A percentile compares a stretch with the other conserved stretches of the same genome.
Conservation (phyloP, 495 filamentous ascomycete species). For the Hypoxylon perforatum region DNA sequence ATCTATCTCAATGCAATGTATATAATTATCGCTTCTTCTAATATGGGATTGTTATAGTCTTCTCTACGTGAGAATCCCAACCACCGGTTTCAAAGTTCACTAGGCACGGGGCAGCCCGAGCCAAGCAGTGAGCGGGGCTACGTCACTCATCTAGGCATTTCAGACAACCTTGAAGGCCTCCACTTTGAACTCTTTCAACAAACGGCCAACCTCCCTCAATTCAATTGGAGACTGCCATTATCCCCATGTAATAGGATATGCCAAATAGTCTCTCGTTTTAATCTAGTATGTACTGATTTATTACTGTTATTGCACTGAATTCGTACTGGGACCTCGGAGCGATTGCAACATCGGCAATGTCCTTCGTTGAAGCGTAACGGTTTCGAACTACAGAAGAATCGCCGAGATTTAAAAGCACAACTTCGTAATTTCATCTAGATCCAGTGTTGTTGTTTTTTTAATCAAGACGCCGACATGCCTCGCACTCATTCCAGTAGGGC, state of each 20-base stretch:
- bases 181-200: not conserved
- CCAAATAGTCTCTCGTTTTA: not conserved
- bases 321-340: too few species aligned
- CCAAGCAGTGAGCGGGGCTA: constrained; percentile 12
- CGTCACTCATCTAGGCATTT: constrained; percentile 16
- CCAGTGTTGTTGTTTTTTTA: not conserved
- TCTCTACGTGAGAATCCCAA: not conserved
- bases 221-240: not conserved
- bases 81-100: not conserved
- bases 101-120: constrained; percentile 21
- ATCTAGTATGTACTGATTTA: too few species aligned
- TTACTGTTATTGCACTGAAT: too few species aligned
- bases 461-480: constrained; percentile 24
- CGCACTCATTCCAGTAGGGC: not conserved
- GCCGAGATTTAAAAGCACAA: too few species aligned
- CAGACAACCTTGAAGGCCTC: not conserved
- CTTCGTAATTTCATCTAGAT: not conserved
- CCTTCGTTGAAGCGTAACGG: too few species aligned
- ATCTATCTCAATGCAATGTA: too few species aligned
- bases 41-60: not conserved
- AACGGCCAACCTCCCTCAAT: not conserved
- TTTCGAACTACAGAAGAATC: not conserved
- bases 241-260: not conserved
- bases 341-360: too few species aligned
- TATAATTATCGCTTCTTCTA: not conserved